These are phyloP conservation scores for Daldinia eschscholtzii DNA, from an alignment of 2,329 filamentous ascomycete species.

Conservation along the genomic window DNA sequence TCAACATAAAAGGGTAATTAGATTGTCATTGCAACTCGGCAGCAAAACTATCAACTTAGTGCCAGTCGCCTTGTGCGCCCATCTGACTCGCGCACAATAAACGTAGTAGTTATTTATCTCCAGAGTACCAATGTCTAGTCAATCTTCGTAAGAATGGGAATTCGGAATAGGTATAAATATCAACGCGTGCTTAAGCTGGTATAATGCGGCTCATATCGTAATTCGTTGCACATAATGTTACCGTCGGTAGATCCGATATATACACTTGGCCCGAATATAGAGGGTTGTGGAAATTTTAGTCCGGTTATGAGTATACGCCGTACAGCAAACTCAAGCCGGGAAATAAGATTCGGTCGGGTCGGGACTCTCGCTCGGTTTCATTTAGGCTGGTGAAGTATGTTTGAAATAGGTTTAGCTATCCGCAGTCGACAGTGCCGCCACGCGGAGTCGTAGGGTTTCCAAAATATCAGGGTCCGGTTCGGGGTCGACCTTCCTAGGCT, in stretches of 20 bases:
- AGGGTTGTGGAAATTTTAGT: conserved; percentile 10
- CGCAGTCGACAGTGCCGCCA: conserved; percentile 58
- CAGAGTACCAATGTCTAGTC: conserved; percentile 25
- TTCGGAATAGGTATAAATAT: conserved; percentile 28
- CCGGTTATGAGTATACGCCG: not conserved
- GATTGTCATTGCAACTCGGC: conserved; percentile 22
- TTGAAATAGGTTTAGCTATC: conserved; percentile 29
- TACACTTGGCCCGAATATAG: conserved; percentile 29
- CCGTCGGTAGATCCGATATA: conserved; percentile 36
- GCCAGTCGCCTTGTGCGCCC: conserved; percentile 18
- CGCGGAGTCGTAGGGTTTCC: conserved; percentile 67
- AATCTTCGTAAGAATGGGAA: conserved; percentile 28
- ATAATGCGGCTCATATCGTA: conserved; percentile 48
- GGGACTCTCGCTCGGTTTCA: conserved; percentile 15
- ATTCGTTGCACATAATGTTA: conserved; percentile 43
- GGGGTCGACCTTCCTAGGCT: conserved; percentile 71
- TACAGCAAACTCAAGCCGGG: conserved; percentile 25
- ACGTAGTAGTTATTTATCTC: conserved; percentile 21
- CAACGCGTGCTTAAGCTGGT: conserved; percentile 44
- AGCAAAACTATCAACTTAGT: conserved; percentile 32
- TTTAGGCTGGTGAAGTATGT: conserved; percentile 7
- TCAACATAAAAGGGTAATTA: conserved; percentile 28
- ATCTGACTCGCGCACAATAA: conserved; percentile 34
- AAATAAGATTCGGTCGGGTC: conserved; percentile 30
- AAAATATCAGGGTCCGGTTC: conserved; percentile 72